Evolutionary conservation across 805 yeast species (phyloP), one percentile per base, ranked within the genome.

Genomic region (Lipomyces sp.): DNA sequence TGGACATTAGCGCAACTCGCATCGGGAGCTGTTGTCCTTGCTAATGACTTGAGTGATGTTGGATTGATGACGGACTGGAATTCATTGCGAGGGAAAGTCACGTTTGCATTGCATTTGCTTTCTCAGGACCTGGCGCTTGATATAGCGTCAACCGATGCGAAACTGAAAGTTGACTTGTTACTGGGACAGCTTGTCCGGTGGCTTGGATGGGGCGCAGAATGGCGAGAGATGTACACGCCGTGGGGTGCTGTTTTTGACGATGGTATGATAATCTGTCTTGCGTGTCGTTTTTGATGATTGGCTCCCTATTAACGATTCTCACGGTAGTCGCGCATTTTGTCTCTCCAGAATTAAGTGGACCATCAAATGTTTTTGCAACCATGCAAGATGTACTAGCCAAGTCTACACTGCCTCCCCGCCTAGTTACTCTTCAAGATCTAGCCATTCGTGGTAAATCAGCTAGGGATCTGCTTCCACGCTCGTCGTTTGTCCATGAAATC

Each of bases 141-240:
- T 59, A 70, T 74, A 4, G 45, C 58, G 4, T 35, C 46, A 6
- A 8, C 35, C 3, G 47, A 41, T 18, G 45, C 53, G 11, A 37
- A 38, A 11, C 59, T 69, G 2, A 67, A 67, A 29, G 60, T 90
- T 26, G 80, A 84, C 0, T 23, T 68, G 0, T 65, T 89, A 21
- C 65, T 89, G n/a, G 70, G 82, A 0, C 84, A 83, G 57, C 63
- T 86, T 13, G 75, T 83, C 0, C 59, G 71, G 11, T 79, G 86
- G 82, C 78, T 83, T 79, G 81, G 85, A 4, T 86, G 95, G 95
- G 77, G 82, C 10, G 79, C 66, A 1, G 81, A 80, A 58, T 87
- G 89, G 63, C 53, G 34, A n/a, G 31, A 41, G 24, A 18, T 24
- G 4, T 55, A 55, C 22, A 39, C 26, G 7, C 45, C 21, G 10